Percentiles rank a stretch among this genome's conserved stretches.
phyloP scores from a whole-genome alignment of 768 basidiomycete genomes.

The Boletus edulis region DNA sequence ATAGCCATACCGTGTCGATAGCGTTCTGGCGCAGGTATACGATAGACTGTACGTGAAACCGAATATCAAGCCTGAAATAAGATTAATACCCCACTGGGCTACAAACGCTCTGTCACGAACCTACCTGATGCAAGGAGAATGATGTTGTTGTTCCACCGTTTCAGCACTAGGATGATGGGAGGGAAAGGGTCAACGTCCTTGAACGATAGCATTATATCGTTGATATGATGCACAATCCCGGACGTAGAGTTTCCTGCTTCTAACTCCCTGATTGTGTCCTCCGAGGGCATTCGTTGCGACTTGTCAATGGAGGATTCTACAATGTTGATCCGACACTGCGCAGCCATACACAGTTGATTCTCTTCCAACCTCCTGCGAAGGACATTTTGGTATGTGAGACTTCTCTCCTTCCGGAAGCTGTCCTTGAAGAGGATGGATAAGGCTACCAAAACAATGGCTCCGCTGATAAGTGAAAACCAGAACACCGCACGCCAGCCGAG shows the following conservation, averaged over 20 bases:
- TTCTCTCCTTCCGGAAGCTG: constrained; percentile 81
- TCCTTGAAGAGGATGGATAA: constrained; percentile 74
- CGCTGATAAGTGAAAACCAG: constrained; percentile 73
- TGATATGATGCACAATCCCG: constrained; percentile 3
- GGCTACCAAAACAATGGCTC: constrained; percentile 48
- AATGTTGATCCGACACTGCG: background rate
- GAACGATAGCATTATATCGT: constrained; percentile 52
- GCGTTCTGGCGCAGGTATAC: constrained; percentile 73
- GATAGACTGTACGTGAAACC: constrained; percentile 66
- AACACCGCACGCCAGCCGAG: constrained; percentile 83
- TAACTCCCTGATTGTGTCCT: background rate
- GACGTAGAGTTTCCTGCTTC: constrained; percentile 4
- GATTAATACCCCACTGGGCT: background rate
- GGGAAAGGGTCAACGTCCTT: constrained; percentile 71
- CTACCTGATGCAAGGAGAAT: constrained; percentile 42
- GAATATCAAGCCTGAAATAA: constrained; percentile 59
- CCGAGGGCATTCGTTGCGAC: constrained; percentile 6
- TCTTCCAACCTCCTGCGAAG: constrained; percentile 43
- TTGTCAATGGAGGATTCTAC: background rate
- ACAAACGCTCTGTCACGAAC: background rate
- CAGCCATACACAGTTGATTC: constrained; percentile 8
- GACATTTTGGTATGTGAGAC: constrained; percentile 71
- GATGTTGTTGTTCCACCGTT: constrained; percentile 62
- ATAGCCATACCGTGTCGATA: constrained; percentile 63
- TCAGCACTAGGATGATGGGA: constrained; percentile 56